A percentile compares a stretch with the other conserved stretches of the same genome.
phyloP scores from a whole-genome alignment of 1,284 basidiomycete genomes.

The Pseudozyma hubeiensis region DNA sequence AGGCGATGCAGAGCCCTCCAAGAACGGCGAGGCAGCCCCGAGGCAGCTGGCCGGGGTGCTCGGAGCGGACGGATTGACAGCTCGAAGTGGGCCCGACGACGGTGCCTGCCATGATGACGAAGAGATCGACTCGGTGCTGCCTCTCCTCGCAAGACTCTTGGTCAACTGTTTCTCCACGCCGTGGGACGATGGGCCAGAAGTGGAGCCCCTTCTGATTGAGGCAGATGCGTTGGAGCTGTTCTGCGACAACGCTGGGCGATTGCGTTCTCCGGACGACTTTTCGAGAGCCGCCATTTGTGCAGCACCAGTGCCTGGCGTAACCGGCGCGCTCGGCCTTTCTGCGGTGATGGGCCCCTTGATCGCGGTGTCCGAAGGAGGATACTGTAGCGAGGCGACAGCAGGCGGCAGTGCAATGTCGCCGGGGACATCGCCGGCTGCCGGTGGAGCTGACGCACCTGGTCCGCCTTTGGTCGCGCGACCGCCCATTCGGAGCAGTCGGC shows the following conservation, averaged over 20 bases:
- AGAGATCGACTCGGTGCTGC: constrained; percentile 46
- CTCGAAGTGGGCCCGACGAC: constrained; percentile 23
- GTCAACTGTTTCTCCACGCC: background rate
- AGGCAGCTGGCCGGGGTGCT: constrained; percentile 34
- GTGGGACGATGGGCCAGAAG: constrained; percentile 1
- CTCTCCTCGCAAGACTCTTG: constrained; percentile 5
- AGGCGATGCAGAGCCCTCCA: constrained; percentile 43
- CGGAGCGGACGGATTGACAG: constrained; percentile 23
- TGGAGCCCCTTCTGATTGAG: constrained; percentile 2
- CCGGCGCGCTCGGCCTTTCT: constrained; percentile 35
- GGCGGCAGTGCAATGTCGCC: constrained; percentile 53
- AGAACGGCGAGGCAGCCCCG: constrained; percentile 9
- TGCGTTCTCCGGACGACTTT: constrained; percentile 40
- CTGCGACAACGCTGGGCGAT: constrained; percentile 19
- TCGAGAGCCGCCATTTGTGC: constrained; percentile 45
- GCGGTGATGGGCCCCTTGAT: constrained; percentile 41
- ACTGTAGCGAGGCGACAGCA: constrained; percentile 29
- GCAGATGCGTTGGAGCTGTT: constrained; percentile 25
- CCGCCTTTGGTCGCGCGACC: constrained; percentile 35
- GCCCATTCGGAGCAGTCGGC: constrained; percentile 56
- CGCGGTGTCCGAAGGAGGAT: constrained; percentile 13
- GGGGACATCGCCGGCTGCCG: constrained; percentile 29
- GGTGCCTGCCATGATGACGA: constrained; percentile 48
- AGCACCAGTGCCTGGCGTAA: constrained; percentile 39
- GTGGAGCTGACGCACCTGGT: background rate